Percentiles rank a stretch among this genome's conserved stretches.
These are phyloP conservation scores for Lomentospora prolificans DNA, from an alignment of 2,329 filamentous ascomycete genomes.

Conservation along the genomic window DNA sequence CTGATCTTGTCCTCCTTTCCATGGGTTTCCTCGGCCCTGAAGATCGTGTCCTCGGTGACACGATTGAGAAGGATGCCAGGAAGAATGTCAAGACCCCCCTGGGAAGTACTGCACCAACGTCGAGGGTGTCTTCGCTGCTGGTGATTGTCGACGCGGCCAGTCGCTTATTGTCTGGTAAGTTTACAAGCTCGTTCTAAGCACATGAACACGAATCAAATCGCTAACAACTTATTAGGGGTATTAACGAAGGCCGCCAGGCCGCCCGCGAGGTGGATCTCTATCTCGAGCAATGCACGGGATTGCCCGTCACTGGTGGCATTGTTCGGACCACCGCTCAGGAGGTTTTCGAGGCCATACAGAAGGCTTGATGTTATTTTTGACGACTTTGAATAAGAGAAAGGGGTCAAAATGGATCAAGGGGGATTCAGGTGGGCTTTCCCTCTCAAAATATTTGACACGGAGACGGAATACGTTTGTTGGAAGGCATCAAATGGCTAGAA, in stretches of 20 bases:
- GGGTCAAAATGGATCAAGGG: too few relatives aligned
- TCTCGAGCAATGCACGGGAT: constrained; percentile 67
- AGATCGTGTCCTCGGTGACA: constrained; percentile 74
- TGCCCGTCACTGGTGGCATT: constrained; percentile 89
- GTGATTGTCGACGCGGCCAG: constrained; percentile 90
- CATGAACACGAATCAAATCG: constrained; percentile 21
- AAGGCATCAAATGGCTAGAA: too few relatives aligned
- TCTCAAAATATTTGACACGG: too few relatives aligned
- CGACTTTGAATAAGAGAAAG: too few relatives aligned
- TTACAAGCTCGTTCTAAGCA: neutral
- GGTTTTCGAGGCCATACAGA: constrained; percentile 35
- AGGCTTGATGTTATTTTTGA: neutral
- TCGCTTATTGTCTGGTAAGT: constrained; percentile 90
- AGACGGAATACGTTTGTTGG: too few relatives aligned
- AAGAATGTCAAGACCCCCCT: constrained; percentile 94
- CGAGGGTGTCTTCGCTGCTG: constrained; percentile 82
- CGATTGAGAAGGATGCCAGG: constrained; percentile 80
- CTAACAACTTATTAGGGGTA: constrained; percentile 50
- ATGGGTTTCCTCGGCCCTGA: constrained; percentile 98
- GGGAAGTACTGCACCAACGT: constrained; percentile 86
- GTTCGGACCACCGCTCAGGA: constrained; percentile 73
- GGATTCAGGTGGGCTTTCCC: too few relatives aligned
- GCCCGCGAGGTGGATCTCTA: constrained; percentile 86
- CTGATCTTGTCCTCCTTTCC: constrained; percentile 84
- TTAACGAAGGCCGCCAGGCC: constrained; percentile 91